phyloP scores from a whole-genome alignment of 2,329 filamentous ascomycete species.

The Fusarium citri region DNA sequence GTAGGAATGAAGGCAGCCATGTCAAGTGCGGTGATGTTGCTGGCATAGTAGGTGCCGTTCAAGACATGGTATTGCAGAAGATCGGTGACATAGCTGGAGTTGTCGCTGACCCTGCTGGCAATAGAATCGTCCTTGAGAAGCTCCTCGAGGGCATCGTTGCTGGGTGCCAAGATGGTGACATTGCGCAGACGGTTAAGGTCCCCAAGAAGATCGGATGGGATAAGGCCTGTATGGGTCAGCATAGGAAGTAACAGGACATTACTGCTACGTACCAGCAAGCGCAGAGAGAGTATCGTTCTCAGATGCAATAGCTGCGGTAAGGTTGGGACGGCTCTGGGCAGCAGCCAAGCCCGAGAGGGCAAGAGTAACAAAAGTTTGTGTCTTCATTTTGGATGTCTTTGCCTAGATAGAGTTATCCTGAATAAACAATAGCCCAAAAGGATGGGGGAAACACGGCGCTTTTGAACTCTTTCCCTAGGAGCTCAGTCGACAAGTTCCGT shows the following conservation, averaged over 20 bases:
- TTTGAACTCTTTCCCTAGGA: constrained; percentile 12
- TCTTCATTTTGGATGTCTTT: constrained; percentile 39
- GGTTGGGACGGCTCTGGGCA: constrained; percentile 39
- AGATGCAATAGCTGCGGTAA: constrained; percentile 42
- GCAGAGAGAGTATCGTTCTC: constrained; percentile 46
- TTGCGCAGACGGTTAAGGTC: constrained; percentile 30
- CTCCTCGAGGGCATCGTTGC: constrained; percentile 63
- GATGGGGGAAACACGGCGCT: constrained; percentile 5
- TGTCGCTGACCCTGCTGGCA: constrained; percentile 54
- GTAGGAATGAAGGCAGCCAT: constrained; percentile 53
- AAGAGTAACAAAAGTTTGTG: constrained; percentile 31
- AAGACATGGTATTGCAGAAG: constrained; percentile 71
- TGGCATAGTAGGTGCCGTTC: constrained; percentile 55
- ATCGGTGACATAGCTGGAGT: constrained; percentile 53
- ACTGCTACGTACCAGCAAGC: constrained; percentile 33
- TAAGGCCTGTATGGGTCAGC: constrained; percentile 38
- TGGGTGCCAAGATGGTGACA: constrained; percentile 63
- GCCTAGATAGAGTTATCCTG: constrained; percentile 14
- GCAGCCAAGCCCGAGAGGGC: constrained; percentile 36
- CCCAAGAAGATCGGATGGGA: constrained; percentile 40
- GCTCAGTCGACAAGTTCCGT: neutral
- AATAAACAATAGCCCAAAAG: neutral
- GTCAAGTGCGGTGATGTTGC: constrained; percentile 47
- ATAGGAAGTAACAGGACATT: neutral
- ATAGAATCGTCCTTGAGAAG: constrained; percentile 59